Evolutionary conservation across 179 eudicot species (phyloP).

Genomic region (Actinidia arguta): DNA sequence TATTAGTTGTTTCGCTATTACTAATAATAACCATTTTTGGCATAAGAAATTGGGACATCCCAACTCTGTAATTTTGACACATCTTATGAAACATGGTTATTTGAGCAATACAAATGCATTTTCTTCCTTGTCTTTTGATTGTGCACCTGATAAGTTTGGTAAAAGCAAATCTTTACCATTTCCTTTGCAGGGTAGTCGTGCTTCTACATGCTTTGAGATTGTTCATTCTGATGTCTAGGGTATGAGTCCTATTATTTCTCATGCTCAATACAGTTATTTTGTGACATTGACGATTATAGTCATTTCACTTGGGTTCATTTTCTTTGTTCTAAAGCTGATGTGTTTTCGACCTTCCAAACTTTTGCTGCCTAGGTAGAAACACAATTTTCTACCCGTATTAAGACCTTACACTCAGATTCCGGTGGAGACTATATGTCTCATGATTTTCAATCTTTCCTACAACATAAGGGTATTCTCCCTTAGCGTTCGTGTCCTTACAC

Average conservation of each 20-base stretch:
- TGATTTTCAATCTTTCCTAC: not conserved
- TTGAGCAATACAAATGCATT: not conserved
- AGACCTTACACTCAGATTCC: constrained; percentile 12
- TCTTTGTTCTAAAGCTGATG: constrained; percentile 13
- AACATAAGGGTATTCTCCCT: constrained; percentile 2
- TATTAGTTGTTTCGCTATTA: not conserved
- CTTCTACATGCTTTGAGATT: not conserved
- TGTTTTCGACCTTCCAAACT: constrained; percentile 3
- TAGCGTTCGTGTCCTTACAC: constrained; percentile 12
- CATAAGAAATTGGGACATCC: constrained; percentile 18
- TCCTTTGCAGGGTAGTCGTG: not conserved
- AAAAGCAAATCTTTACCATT: constrained; percentile 19
- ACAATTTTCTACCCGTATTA: constrained; percentile 16
- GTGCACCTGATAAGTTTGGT: not conserved
- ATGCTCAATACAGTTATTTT: not conserved
- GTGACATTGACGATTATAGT: constrained; percentile 13
- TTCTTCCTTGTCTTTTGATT: constrained; percentile 1
- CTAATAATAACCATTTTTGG: not conserved
- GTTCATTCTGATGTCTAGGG: constrained; percentile 12
- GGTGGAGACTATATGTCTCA: constrained; percentile 24
- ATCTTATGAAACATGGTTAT: constrained; percentile 7
- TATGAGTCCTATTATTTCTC: not conserved
- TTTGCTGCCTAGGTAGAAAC: not conserved
- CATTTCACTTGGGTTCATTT: constrained; percentile 24
- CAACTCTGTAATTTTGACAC: not conserved